Conservation (phyloP, 257 asterid species). For the Przewalskia tangutica region DNA sequence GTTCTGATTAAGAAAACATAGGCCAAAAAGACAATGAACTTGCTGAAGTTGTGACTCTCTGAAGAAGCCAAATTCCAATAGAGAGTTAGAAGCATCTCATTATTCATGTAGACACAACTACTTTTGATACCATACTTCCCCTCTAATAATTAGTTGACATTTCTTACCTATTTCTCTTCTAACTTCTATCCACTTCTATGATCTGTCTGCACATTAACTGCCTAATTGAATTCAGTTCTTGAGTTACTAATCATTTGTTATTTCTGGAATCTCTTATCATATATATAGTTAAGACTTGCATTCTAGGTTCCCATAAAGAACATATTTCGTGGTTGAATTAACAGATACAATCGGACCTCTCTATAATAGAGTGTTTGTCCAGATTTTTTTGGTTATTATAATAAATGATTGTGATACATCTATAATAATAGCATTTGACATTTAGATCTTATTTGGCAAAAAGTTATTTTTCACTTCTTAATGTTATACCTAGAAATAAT, state of each 20-base stretch:
- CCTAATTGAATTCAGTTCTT: not conserved
- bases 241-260: not conserved
- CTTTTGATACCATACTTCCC: not conserved
- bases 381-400: not conserved
- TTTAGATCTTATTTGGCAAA: too few relatives aligned
- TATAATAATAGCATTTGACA: too few relatives aligned
- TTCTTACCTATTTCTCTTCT: not conserved
- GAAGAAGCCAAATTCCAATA: not conserved
- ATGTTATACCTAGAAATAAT: too few relatives aligned
- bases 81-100: not conserved
- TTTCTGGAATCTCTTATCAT: not conserved
- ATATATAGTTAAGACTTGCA: not conserved
- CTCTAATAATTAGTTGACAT: constrained; percentile 1
- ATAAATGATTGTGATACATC: not conserved
- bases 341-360: not conserved
- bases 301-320: not conserved
- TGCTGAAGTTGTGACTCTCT: not conserved
- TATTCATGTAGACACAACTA: constrained; percentile 1
- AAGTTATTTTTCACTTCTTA: too few relatives aligned
- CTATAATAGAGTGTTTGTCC: not conserved
- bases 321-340: not conserved
- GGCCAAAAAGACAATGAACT: not conserved
- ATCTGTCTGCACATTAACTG: not conserved
- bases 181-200: not conserved
- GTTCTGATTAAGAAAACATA: not conserved